Percentiles rank a stretch among this genome's conserved stretches.
Conservation (phyloP, 108 stramenopile genomes). For the Skeletonema costatum region DNA sequence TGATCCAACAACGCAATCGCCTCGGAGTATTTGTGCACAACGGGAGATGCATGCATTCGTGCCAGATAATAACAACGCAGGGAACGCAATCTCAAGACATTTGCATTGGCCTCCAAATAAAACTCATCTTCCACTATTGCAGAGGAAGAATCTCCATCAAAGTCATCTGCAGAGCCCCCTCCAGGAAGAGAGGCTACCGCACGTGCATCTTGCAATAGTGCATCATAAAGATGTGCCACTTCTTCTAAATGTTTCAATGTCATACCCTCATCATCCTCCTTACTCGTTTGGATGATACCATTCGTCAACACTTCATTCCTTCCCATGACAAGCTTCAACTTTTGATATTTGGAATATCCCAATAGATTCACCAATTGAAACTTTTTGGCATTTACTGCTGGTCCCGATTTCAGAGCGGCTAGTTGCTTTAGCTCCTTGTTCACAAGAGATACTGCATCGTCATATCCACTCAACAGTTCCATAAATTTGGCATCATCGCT, state of each 20-base stretch:
- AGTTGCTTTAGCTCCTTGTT: slow-evolving; percentile 51
- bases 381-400: slow-evolving; percentile 72
- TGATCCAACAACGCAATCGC: slow-evolving; percentile 69
- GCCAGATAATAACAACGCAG: slow-evolving; percentile 67
- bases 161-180: slow-evolving; percentile 34
- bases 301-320: slow-evolving; percentile 57
- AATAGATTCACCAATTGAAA: slow-evolving; percentile 59
- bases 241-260: slow-evolving; percentile 53
- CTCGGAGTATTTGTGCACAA: slow-evolving; percentile 44
- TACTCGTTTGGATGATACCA: slow-evolving; percentile 33
- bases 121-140: slow-evolving; percentile 71
- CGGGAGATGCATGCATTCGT: slow-evolving; percentile 48
- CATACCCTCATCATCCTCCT: slow-evolving; percentile 17
- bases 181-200: slow-evolving; percentile 58
- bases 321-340: slow-evolving; percentile 54
- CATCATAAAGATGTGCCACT: slow-evolving; percentile 77
- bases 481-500: slow-evolving; percentile 56
- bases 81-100: slow-evolving; percentile 71
- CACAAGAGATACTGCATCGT: slow-evolving; percentile 67
- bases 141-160: slow-evolving; percentile 3
- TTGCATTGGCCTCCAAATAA: slow-evolving; percentile 74
- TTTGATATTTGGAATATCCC: slow-evolving; percentile 72
- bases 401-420: slow-evolving; percentile 59
- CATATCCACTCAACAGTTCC: slow-evolving; percentile 66
- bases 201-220: slow-evolving; percentile 77